Base-by-base conservation (phyloP, 306 rosid genomes). In the Dicorynia guianensis region DNA sequence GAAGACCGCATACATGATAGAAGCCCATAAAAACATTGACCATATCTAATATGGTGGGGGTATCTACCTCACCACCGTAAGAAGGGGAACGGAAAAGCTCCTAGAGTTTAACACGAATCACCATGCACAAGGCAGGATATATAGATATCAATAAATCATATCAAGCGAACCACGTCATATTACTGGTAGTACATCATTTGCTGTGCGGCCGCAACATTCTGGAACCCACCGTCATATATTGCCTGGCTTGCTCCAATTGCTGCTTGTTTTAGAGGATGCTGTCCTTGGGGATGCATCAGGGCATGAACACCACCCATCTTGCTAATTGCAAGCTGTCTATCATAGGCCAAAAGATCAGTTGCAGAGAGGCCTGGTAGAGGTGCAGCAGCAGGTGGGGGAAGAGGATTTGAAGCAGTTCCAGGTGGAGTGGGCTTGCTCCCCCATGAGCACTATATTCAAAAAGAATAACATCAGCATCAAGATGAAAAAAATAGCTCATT, bases 141-240 rank as follows among this genome's bases (percentile, higher is more conserved):
- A 76, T 35, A 79, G 63, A 53, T 74, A 75, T 55, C 66, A 69
- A 18, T 79, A 60, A 73, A 59, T 65, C 72, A 83, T 79, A 65
- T 81, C 33, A 63, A 79, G 68, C 60, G 72, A 79, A 76, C 63
- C 63, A 35, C 13, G 25, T 63, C 40, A 12, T 43, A 61, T 82
- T 81, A 95, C 96, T 90, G 96, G 81, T 95, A 95, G 78, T 92
- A 95, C 98, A 92, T 92, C 84, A 92, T 94, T 79, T 95, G 98
- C 86, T 92, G 98, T 70, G 97, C 97, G 35, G 93, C 89, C 62
- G 98, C 97, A 66, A 89, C 89, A 74, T 80, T 95, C 90, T 95
- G 97, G 80, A 90, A 92, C 43, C 98, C 98, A 0, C 96, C 98
- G 30, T 95, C 98, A 25, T 92, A 95, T 53, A 95, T 95, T 17